Evolutionary conservation across 2,329 filamentous ascomycete genomes (phyloP), one percentile per base, ranked within the genome.

Genomic region (Curvularia eragrostidis): DNA sequence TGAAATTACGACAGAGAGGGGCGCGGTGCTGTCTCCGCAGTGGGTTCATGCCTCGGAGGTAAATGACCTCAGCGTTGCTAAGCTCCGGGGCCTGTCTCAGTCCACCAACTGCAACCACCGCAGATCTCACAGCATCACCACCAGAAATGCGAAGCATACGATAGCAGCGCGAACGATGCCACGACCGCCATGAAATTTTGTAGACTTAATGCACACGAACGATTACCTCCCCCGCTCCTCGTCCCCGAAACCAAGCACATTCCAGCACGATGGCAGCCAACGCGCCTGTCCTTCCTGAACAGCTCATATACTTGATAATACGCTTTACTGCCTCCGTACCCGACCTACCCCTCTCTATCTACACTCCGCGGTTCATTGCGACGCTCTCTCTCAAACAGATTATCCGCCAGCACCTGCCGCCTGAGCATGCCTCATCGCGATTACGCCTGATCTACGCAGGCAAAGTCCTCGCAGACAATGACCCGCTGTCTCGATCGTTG

Each of bases 391-490:
- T 98, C 56, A 97, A 96, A 77, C 89, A 90, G 68, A 83, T 90
- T 50, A 91, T 98, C 72, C 92, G 95, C 65, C 77, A 82, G 8
- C 84, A 89, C 44, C 85, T 97, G 21, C 83, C 88, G 5, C 71
- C 80, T 32, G 79, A 85, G 32, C 83, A 88, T 62, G 85, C 87
- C 13, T 82, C 85, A 41, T 87, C 87, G 61, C 89, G 92, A 34
- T 85, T 98, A 30, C 91, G 94, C 58, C 87, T 99, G 63, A 97
- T 98, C 75, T 88, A 97, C 76, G 87, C 91, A 49, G 95, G 95
- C 61, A 93, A 91, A 72, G 89, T 96, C 58, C 87, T 98, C 48
- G 84, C 89, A 64, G 93, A 97, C 75, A 79, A 82, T 34, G 83
- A 86, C 9, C 84, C 90, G 5, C 82, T 99, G 24, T 83, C 85